Conservation (phyloP, 176 grass and related monocot genomes). For the Juncus effusus region DNA sequence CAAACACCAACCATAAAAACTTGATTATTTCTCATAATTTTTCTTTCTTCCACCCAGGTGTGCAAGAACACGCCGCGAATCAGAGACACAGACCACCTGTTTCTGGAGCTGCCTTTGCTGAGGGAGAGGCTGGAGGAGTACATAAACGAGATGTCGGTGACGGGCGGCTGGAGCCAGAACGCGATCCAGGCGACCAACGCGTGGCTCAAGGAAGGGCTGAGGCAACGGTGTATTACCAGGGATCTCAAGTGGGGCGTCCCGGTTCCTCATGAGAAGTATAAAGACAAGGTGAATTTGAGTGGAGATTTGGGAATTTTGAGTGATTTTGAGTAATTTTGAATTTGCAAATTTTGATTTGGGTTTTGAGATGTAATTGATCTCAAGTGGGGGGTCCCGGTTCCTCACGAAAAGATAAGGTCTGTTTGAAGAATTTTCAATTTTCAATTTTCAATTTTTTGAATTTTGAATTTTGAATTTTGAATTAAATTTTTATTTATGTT, state of each 20-base stretch:
- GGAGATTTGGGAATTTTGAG: background rate
- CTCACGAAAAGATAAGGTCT: constrained; percentile 95
- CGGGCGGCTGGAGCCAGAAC: constrained; percentile 96
- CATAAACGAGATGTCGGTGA: constrained; percentile 74
- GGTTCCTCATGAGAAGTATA: constrained; percentile 93
- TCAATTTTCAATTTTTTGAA: no score
- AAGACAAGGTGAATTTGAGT: constrained; percentile 56
- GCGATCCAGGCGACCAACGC: constrained; percentile 95
- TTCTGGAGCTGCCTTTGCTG: constrained; percentile 86
- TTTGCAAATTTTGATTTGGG: no score
- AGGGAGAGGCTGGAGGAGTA: constrained; percentile 77
- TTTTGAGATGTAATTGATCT: no score
- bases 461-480: no score
- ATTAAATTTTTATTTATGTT: no score
- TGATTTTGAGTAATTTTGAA: no score
- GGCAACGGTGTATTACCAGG: constrained; percentile 86
- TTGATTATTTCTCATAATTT: no score
- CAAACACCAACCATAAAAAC: no score
- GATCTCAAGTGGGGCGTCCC: constrained; percentile 99
- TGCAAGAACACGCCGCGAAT: constrained; percentile 70
- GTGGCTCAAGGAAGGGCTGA: constrained; percentile 97
- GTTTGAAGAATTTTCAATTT: no score
- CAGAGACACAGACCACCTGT: constrained; percentile 93
- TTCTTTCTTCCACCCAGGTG: constrained; percentile 32
- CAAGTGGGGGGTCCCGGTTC: constrained; percentile 96